phyloP scores from a whole-genome alignment of 371 early-diverging fungal genomes.

The Zancudomyces culisetae region DNA sequence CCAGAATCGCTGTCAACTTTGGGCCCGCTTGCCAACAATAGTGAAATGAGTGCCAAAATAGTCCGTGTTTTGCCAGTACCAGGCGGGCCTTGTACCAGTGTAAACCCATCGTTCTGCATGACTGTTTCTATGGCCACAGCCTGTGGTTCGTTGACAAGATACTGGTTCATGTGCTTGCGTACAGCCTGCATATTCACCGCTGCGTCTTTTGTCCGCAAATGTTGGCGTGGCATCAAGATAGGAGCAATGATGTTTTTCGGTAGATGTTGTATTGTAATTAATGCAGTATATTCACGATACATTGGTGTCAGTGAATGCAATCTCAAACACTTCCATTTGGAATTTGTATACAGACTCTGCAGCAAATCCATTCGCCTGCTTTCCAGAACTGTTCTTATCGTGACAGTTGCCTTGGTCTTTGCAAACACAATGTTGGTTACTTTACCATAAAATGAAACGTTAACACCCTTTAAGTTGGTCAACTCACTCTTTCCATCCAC shows the following conservation, averaged over 20 bases:
- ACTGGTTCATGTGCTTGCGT: slow-evolving; percentile 31
- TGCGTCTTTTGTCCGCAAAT: slow-evolving; percentile 11
- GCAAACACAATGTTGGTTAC: slow-evolving; percentile 26
- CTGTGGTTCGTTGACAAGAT: slow-evolving; percentile 73
- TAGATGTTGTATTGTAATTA: slow-evolving; percentile 38
- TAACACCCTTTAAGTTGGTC: slow-evolving; percentile 6
- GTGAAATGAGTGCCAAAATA: slow-evolving; percentile 61
- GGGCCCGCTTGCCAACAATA: slow-evolving; percentile 26
- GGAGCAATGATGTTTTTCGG: slow-evolving; percentile 34
- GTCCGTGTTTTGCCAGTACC: slow-evolving; percentile 88
- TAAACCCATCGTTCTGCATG: slow-evolving; percentile 49
- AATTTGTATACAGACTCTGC: slow-evolving; percentile 12
- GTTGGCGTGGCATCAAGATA: slow-evolving; percentile 28
- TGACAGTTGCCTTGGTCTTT: slow-evolving; percentile 22
- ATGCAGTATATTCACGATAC: slow-evolving; percentile 68
- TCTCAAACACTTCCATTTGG: slow-evolving; percentile 23
- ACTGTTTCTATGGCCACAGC: slow-evolving; percentile 66
- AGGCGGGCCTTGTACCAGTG: slow-evolving; percentile 84
- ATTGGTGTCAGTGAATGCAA: slow-evolving; percentile 41
- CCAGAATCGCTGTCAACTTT: neutral
- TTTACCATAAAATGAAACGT: slow-evolving; percentile 34
- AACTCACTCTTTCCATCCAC: neutral
- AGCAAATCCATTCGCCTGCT: slow-evolving; percentile 18
- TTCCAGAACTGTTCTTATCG: slow-evolving; percentile 20
- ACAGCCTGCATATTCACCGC: slow-evolving; percentile 10